Conservation (phyloP, 768 basidiomycete genomes). For the Tephrocybe sp. region DNA sequence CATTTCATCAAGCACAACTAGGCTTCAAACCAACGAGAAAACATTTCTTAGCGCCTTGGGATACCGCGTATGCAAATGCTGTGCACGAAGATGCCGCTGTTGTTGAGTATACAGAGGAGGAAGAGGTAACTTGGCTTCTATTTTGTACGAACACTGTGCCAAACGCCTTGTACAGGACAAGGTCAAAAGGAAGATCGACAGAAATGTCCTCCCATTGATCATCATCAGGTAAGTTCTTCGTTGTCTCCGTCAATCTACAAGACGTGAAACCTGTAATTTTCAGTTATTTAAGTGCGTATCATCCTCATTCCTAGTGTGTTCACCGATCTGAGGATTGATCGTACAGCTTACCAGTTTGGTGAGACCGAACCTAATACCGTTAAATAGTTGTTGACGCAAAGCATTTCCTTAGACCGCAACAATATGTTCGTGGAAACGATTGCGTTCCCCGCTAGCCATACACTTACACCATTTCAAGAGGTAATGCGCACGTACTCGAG, state of each 20-base stretch:
- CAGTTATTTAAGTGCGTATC: conserved; percentile 46
- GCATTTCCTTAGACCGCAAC: conserved; percentile 41
- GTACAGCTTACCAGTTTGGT: conserved; percentile 46
- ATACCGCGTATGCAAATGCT: conserved; percentile 43
- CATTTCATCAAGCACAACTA: conserved; percentile 20
- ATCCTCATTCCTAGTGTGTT: not conserved
- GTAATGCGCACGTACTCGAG: conserved; percentile 51
- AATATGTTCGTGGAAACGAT: conserved; percentile 40
- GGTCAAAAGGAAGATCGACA: conserved; percentile 49
- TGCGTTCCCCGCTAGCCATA: too few relatives aligned
- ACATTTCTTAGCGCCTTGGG: conserved; percentile 46
- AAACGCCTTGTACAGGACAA: conserved; percentile 24
- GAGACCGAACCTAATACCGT: conserved; percentile 10
- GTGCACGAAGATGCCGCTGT: conserved; percentile 47
- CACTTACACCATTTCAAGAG: conserved; percentile 21
- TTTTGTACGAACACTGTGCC: not conserved
- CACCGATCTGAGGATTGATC: conserved; percentile 14
- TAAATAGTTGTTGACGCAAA: not conserved
- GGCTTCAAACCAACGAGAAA: conserved; percentile 38
- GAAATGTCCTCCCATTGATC: conserved; percentile 45
- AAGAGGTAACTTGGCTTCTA: conserved; percentile 50
- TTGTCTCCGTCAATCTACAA: not conserved
- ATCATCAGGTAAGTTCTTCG: conserved; percentile 39
- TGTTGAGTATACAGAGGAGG: conserved; percentile 45
- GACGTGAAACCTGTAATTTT: not conserved